phyloP scores from a whole-genome alignment of 371 early-diverging fungal genomes.

The Apophysomyces sp. region DNA sequence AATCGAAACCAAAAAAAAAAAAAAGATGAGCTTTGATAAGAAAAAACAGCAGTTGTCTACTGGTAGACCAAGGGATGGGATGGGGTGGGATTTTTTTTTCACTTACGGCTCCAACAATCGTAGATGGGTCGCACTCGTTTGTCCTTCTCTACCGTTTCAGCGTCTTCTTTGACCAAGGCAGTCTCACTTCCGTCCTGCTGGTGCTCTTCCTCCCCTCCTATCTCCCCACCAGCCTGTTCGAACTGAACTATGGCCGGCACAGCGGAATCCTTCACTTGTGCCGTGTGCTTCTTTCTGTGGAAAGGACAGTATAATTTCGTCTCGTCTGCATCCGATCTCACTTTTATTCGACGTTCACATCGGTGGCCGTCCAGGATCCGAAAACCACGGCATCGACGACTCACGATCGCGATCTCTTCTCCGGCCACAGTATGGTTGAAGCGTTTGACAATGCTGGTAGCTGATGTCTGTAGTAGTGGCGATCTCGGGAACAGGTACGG shows the following conservation, averaged over 20 bases:
- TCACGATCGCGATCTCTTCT: background rate
- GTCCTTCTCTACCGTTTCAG: background rate
- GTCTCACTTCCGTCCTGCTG: too few relatives aligned
- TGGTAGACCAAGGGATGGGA: background rate
- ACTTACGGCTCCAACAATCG: slow-evolving; percentile 17
- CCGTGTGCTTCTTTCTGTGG: background rate
- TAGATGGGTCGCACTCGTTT: slow-evolving; percentile 1
- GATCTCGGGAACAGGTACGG: background rate
- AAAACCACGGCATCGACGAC: slow-evolving; percentile 10
- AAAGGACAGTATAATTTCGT: slow-evolving; percentile 6
- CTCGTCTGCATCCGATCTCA: slow-evolving; percentile 4
- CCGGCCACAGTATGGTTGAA: background rate
- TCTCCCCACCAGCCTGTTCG: background rate
- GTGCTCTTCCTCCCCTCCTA: too few relatives aligned
- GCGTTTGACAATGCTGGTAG: too few relatives aligned
- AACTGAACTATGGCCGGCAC: background rate
- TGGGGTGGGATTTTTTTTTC: too few relatives aligned
- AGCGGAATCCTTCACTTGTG: background rate
- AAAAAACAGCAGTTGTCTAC: background rate
- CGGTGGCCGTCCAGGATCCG: slow-evolving; percentile 12
- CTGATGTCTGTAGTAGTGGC: background rate
- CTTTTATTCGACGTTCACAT: slow-evolving; percentile 9
- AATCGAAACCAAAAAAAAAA: background rate
- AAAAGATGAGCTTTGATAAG: background rate
- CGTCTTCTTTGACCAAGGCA: background rate